These are phyloP conservation scores for Esteya vermicola DNA, from an alignment of 2,329 filamentous ascomycete genomes.

Conservation along the genomic window DNA sequence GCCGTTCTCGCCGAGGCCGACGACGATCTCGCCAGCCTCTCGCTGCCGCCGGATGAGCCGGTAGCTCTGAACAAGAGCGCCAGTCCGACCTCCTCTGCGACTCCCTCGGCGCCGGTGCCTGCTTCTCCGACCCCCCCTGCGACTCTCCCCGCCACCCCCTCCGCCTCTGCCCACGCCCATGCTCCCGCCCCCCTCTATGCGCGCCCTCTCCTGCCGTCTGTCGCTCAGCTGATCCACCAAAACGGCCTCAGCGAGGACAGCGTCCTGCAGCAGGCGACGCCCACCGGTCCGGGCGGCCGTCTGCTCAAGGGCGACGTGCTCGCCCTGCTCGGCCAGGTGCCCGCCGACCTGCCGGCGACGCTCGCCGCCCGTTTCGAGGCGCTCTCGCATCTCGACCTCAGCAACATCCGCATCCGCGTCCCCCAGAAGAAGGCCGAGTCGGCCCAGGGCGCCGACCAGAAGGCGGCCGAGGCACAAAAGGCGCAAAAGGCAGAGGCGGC, in stretches of 20 bases:
- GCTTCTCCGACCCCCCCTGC: slow-evolving; percentile 10
- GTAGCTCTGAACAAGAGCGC: slow-evolving; percentile 10
- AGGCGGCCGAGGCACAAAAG: slow-evolving; percentile 26
- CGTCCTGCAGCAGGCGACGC: slow-evolving; percentile 67
- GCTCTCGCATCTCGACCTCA: slow-evolving; percentile 75
- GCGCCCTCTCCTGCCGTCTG: slow-evolving; percentile 69
- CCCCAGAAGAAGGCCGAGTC: slow-evolving; percentile 11
- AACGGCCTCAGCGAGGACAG: slow-evolving; percentile 57
- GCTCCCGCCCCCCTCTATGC: slow-evolving; percentile 46
- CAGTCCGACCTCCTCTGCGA: background rate
- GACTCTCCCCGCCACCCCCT: background rate
- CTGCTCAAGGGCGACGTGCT: slow-evolving; percentile 92
- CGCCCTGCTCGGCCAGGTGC: slow-evolving; percentile 70
- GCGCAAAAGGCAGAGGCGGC: no score
- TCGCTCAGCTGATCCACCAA: slow-evolving; percentile 65
- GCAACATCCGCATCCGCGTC: slow-evolving; percentile 71
- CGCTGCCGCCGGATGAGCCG: slow-evolving; percentile 57
- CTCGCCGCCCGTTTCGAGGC: slow-evolving; percentile 60
- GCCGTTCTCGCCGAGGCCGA: slow-evolving; percentile 69
- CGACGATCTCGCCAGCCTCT: slow-evolving; percentile 61
- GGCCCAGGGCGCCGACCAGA: slow-evolving; percentile 7
- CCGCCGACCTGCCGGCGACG: slow-evolving; percentile 53
- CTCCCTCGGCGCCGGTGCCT: slow-evolving; percentile 3
- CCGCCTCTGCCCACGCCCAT: slow-evolving; percentile 18
- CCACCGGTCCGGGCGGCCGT: slow-evolving; percentile 75